Conservation (phyloP, 2,329 filamentous ascomycete genomes). For the Hymenoscyphus occultus region DNA sequence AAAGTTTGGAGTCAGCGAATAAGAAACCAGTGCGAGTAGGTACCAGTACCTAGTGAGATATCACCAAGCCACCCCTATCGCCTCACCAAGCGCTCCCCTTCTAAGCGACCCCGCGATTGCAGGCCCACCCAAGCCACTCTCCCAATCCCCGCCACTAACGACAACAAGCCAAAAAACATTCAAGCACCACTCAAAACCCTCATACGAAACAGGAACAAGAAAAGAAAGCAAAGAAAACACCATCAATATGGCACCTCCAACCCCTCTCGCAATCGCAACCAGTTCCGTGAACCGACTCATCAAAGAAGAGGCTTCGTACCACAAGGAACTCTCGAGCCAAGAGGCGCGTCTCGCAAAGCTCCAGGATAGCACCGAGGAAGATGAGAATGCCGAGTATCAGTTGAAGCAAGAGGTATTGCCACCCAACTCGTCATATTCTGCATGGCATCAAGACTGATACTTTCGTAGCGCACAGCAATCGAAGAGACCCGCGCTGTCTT, state of each 20-base stretch:
- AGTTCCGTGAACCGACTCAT: constrained; percentile 77
- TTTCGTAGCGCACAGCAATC: constrained; percentile 50
- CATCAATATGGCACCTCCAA: constrained; percentile 69
- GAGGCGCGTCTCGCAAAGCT: constrained; percentile 64
- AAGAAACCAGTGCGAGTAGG: too few species aligned
- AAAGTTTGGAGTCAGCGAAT: too few species aligned
- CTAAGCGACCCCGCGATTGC: too few species aligned
- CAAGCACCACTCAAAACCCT: background rate
- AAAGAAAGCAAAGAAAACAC: background rate
- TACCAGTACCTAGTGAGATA: too few species aligned
- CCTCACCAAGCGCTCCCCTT: too few species aligned
- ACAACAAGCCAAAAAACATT: background rate
- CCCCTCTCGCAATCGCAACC: constrained; percentile 74
- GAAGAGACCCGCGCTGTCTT: constrained; percentile 86
- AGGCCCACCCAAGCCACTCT: too few species aligned
- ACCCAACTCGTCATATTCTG: background rate
- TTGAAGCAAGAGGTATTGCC: constrained; percentile 79
- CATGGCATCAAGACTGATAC: background rate
- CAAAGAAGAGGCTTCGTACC: constrained; percentile 89
- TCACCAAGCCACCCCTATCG: too few species aligned
- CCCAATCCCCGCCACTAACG: too few species aligned
- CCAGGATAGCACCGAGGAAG: constrained; percentile 50
- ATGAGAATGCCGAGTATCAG: constrained; percentile 73
- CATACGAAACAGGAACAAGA: background rate
- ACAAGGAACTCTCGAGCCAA: constrained; percentile 78